A percentile compares a stretch with the other conserved stretches of the same genome.
Evolutionary conservation across 2,329 filamentous ascomycete genomes (phyloP).

Genomic region (Calycina marina): DNA sequence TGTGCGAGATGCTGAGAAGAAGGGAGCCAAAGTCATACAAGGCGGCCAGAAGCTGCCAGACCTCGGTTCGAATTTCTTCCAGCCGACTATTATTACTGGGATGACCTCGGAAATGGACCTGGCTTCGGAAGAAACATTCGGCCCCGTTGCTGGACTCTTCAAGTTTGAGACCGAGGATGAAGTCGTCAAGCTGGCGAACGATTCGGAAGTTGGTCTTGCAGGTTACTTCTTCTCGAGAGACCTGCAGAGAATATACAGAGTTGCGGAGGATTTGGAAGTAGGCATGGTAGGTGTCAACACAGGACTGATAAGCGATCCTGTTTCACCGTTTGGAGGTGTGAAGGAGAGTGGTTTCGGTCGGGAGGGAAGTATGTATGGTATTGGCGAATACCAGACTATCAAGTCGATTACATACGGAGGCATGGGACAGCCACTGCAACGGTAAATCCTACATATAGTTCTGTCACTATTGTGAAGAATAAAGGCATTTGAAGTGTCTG

Average conservation of each 20-base stretch:
- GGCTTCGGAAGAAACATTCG: slow-evolving; percentile 84
- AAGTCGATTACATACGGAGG: slow-evolving; percentile 40
- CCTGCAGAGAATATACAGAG: slow-evolving; percentile 41
- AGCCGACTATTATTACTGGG: slow-evolving; percentile 76
- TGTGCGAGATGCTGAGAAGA: slow-evolving; percentile 61
- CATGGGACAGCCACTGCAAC: slow-evolving; percentile 41
- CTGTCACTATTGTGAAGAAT: no score
- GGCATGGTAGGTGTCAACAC: slow-evolving; percentile 84
- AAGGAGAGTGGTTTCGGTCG: slow-evolving; percentile 41
- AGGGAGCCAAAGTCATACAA: slow-evolving; percentile 60
- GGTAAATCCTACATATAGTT: no score
- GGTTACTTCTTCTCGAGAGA: slow-evolving; percentile 81
- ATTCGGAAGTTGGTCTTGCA: slow-evolving; percentile 71
- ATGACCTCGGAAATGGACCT: slow-evolving; percentile 80
- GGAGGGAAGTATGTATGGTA: slow-evolving; percentile 38
- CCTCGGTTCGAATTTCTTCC: slow-evolving; percentile 74
- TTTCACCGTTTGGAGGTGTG: slow-evolving; percentile 40
- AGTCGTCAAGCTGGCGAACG: slow-evolving; percentile 72
- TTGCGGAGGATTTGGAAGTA: slow-evolving; percentile 60
- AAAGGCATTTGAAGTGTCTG: no score
- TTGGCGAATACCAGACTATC: slow-evolving; percentile 36
- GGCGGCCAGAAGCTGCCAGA: slow-evolving; percentile 63
- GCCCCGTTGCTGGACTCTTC: slow-evolving; percentile 82
- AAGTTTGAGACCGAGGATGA: slow-evolving; percentile 80
- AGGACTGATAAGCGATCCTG: slow-evolving; percentile 41